These are phyloP conservation scores for Oryza meyeriana DNA, from an alignment of 176 grass and related monocot species.

Conservation along the genomic window DNA sequence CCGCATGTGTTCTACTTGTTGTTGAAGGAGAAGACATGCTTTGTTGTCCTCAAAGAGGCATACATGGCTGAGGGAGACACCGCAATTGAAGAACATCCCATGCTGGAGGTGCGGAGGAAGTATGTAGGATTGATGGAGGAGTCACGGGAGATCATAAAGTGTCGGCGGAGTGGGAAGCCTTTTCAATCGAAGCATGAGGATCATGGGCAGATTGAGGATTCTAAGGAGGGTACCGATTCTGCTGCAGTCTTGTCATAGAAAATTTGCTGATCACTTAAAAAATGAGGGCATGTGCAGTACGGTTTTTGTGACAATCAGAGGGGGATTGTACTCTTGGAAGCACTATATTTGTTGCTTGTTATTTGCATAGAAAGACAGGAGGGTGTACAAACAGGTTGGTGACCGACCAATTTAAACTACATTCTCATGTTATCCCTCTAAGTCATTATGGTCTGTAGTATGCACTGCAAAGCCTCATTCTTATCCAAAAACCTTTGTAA, in stretches of 20 bases:
- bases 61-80: slow-evolving; percentile 52
- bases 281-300: not conserved
- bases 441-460: not conserved
- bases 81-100: slow-evolving; percentile 47
- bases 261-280: not conserved
- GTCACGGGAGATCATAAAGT: slow-evolving; percentile 51
- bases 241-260: slow-evolving; percentile 15
- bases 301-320: not conserved
- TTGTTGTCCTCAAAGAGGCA: slow-evolving; percentile 84
- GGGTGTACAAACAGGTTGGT: slow-evolving; percentile 3
- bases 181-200: not conserved
- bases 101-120: slow-evolving; percentile 56
- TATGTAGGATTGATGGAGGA: slow-evolving; percentile 66
- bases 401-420: not conserved
- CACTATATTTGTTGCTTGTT: not conserved
- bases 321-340: slow-evolving; percentile 1
- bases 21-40: slow-evolving; percentile 76
- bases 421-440: not conserved
- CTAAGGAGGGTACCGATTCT: not conserved
- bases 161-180: slow-evolving; percentile 33
- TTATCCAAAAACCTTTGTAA: no score
- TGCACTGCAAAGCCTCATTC: not conserved
- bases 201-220: slow-evolving; percentile 5
- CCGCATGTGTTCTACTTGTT: slow-evolving; percentile 74
- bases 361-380: slow-evolving; percentile 1